Conservation (phyloP, 352 stramenopile species). For the Blastocystis hominis region DNA sequence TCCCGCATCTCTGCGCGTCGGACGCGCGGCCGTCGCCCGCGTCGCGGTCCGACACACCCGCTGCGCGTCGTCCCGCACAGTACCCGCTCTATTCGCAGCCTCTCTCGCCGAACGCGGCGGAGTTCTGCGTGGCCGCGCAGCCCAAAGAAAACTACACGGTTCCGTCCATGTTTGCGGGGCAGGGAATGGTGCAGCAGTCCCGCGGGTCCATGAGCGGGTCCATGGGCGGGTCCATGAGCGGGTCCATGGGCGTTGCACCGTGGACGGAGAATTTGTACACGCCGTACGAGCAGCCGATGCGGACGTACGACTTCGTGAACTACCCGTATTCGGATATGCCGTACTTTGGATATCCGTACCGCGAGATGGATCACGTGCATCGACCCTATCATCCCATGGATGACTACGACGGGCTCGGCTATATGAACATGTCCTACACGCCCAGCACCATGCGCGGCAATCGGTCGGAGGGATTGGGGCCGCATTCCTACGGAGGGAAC, state of each 20-base stretch:
- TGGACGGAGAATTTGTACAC: not conserved
- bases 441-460: not conserved
- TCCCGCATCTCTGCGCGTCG: not conserved
- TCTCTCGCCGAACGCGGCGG: not conserved
- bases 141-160: no score
- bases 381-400: not conserved
- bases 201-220: no score
- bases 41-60: not conserved
- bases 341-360: not conserved
- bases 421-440: not conserved
- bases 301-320: not conserved
- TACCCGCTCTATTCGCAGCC: no score
- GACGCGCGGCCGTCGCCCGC: no score
- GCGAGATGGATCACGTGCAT: not conserved
- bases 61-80: no score
- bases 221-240: not conserved
- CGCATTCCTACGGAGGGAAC: not conserved
- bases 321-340: not conserved
- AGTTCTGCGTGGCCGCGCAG: not conserved
- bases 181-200: no score
- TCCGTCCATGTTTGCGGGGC: no score
- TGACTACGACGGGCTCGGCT: not conserved
- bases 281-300: not conserved
- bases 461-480: not conserved
- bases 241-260: no score